Conservation (phyloP, 306 rosid species). For the Lagenaria siceraria region DNA sequence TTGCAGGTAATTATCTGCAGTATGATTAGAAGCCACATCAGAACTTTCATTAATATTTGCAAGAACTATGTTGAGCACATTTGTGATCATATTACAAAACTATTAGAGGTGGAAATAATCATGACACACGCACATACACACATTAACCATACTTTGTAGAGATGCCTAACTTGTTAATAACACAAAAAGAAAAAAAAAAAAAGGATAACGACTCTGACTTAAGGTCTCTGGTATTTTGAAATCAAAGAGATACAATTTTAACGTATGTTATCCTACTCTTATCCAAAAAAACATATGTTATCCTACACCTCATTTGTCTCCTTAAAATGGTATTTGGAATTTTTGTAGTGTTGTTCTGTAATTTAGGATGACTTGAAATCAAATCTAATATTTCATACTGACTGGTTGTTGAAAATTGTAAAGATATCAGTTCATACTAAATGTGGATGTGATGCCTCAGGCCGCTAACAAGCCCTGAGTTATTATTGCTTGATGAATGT, state of each 20-base stretch:
- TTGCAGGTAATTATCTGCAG: constrained; percentile 41
- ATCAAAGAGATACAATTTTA: neutral
- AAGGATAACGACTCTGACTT: neutral
- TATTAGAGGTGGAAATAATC: neutral
- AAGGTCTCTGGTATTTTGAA: neutral
- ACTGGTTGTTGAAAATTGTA: neutral
- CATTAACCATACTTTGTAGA: neutral
- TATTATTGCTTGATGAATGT: neutral
- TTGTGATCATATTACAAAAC: too few relatives aligned
- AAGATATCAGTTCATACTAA: neutral
- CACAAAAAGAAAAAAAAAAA: neutral
- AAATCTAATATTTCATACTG: neutral
- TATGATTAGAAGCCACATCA: neutral
- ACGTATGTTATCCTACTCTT: neutral
- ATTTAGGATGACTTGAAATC: neutral
- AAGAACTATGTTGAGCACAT: neutral
- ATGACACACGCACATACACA: neutral
- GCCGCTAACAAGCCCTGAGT: neutral
- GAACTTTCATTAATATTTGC: neutral
- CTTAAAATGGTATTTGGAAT: neutral
- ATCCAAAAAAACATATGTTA: neutral
- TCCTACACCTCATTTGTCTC: neutral
- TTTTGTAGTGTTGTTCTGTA: neutral
- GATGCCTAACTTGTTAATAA: neutral
- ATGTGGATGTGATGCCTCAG: neutral